Conservation (phyloP, 1,284 basidiomycete genomes). For the Moesziomyces antarcticus region DNA sequence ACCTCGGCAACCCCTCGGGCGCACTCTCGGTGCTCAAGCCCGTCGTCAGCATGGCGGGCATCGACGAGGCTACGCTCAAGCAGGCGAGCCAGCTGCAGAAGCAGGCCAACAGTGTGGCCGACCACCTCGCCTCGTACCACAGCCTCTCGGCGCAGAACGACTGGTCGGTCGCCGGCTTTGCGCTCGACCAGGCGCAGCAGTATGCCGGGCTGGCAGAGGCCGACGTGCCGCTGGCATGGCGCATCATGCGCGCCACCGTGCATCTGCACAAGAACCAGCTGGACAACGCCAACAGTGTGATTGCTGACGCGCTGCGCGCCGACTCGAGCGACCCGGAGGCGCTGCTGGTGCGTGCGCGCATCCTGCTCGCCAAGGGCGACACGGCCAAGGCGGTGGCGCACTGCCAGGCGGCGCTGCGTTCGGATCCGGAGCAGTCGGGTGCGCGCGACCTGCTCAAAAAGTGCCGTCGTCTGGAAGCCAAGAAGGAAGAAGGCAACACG, state of each 20-base stretch:
- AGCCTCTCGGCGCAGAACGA: constrained; percentile 74
- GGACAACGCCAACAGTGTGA: constrained; percentile 52
- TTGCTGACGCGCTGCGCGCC: constrained; percentile 79
- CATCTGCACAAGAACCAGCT: constrained; percentile 55
- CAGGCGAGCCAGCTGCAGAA: constrained; percentile 48
- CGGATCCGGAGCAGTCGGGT: constrained; percentile 80
- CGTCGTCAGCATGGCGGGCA: constrained; percentile 4
- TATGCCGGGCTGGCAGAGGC: constrained; percentile 43
- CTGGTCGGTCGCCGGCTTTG: constrained; percentile 69
- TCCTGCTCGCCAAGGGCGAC: constrained; percentile 80
- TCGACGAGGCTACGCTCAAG: constrained; percentile 34
- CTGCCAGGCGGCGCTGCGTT: constrained; percentile 77
- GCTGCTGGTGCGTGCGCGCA: constrained; percentile 80
- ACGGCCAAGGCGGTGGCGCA: constrained; percentile 79
- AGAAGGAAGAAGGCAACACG: constrained; percentile 85
- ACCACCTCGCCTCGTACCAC: constrained; percentile 72
- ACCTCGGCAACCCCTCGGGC: constrained; percentile 52
- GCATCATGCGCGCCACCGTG: constrained; percentile 46
- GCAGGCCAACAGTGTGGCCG: constrained; percentile 46
- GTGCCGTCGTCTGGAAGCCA: constrained; percentile 79
- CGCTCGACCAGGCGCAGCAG: constrained; percentile 58
- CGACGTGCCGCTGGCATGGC: constrained; percentile 49
- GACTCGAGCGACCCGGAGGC: constrained; percentile 81
- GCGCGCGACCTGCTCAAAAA: constrained; percentile 80
- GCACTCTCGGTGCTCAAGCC: constrained; percentile 44